Percentiles rank a stretch among this genome's conserved stretches.
Evolutionary conservation across 208 protist genomes (phyloP).

Genomic region (Crithidia acanthocephali): DNA sequence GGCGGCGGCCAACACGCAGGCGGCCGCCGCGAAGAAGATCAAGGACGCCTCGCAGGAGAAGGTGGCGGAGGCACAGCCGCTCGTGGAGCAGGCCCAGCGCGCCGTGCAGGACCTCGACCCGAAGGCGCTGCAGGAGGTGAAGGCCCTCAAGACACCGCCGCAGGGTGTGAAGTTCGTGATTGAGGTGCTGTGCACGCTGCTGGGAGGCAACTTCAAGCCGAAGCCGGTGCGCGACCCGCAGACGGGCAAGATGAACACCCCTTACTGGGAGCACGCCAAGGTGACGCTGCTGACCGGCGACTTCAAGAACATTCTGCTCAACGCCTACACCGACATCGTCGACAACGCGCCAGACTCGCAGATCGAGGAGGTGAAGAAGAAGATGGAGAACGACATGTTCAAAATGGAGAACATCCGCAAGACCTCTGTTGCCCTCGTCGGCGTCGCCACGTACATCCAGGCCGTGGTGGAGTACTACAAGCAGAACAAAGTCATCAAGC

Average conservation of each 20-base stretch:
- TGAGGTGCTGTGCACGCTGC: conserved; percentile 91
- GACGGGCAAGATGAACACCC: conserved; percentile 81
- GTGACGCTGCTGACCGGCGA: conserved; percentile 81
- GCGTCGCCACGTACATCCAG: conserved; percentile 97
- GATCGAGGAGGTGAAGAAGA: conserved; percentile 96
- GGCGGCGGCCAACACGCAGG: conserved; percentile 90
- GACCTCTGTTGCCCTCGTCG: conserved; percentile 89
- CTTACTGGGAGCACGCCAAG: conserved; percentile 96
- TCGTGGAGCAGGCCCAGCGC: conserved; percentile 94
- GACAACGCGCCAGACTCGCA: conserved; percentile 87
- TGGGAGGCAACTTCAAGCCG: conserved; percentile 88
- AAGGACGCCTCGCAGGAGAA: conserved; percentile 96
- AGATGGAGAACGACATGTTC: conserved; percentile 94
- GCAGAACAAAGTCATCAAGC: conserved; percentile 96
- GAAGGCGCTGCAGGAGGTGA: conserved; percentile 95
- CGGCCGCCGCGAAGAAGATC: conserved; percentile 91
- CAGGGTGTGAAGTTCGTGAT: conserved; percentile 96
- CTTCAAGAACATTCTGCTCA: conserved; percentile 91
- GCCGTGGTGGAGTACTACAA: conserved; percentile 98
- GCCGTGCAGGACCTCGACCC: conserved; percentile 94
- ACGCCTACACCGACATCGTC: conserved; percentile 86
- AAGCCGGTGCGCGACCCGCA: conserved; percentile 85
- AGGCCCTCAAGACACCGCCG: conserved; percentile 95
- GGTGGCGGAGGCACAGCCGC: conserved; percentile 95
- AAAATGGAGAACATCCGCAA: conserved; percentile 94